Base-by-base conservation (phyloP, 2,329 filamentous ascomycete genomes). In the Exserohilum rostratum region DNA sequence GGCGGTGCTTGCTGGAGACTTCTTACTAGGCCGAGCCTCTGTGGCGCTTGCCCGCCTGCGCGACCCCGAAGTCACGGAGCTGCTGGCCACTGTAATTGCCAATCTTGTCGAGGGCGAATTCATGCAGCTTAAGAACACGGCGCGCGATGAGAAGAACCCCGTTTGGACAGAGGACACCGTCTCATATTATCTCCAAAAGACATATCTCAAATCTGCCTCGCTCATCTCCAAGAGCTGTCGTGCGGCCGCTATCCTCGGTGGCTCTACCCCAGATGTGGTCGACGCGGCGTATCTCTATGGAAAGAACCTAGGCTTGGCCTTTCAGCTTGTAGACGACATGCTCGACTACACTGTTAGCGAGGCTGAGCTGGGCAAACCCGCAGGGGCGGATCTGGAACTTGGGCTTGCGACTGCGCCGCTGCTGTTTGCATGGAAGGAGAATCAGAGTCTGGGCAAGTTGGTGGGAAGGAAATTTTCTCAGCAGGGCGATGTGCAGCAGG, bases 61-160 rank as follows among this genome's bases (percentile, higher is more conserved):
- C 29, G 91, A 99, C 71, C 90, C 93, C 38, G 95, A 99, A 77
- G 95, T 99, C 2, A 91, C 92, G 7, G 95, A 99, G 79, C 84
- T 99, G 6, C 81, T 99, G 27, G 92, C 95, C 3, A 98, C 93
- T 0, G 95, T 98, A 37, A 98, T 99, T 65, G 93, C 95, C 39
- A 99, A 99, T 74, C 82, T 99, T 22, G 93, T 99, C 17, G 95
- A 99, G 79, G 95, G 95, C 71, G 95, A 99, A 77, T 98, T 99
- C 80, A 99, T 99, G 95, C 95, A 99, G 80, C 82, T 99, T 67
- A 96, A 96, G 80, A 99, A 99, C 77, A 98, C 95, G 1, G 90
- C 90, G 40, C 83, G 85, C 62, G 93, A 97, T 73, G 93, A 98
- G 80, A 83, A 85, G 61, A 88, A 90, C 64, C 93, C 93, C 1